These are phyloP conservation scores for Castanea sativa DNA, from an alignment of 306 rosid species.

Conservation along the genomic window DNA sequence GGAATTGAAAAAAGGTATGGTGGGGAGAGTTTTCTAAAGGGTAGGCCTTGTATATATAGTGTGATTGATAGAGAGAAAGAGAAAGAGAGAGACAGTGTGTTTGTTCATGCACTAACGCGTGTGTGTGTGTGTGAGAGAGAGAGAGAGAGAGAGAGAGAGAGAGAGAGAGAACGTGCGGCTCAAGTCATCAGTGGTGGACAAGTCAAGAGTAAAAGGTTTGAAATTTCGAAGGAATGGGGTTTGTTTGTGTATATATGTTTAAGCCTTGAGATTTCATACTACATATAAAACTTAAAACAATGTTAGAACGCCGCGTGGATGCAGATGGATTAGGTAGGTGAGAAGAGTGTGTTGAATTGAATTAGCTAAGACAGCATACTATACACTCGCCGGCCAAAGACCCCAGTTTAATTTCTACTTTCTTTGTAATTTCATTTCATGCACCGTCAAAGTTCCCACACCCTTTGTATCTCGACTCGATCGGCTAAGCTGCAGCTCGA, in stretches of 20 bases:
- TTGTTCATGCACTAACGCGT: background rate
- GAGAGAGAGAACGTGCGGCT: constrained; percentile 18
- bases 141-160: background rate
- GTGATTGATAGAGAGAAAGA: background rate
- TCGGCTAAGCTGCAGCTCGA: background rate
- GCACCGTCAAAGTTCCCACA: constrained; percentile 31
- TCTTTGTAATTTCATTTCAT: constrained; percentile 13
- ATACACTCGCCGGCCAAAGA: constrained; percentile 19
- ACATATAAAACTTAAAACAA: background rate
- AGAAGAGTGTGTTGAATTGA: background rate
- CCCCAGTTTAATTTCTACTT: background rate
- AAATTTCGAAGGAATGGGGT: background rate
- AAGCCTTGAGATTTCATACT: background rate
- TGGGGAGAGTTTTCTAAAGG: background rate
- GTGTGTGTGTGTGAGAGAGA: constrained; percentile 5
- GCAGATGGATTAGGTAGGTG: constrained; percentile 19
- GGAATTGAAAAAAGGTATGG: background rate
- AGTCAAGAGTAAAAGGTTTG: constrained; percentile 28
- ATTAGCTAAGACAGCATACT: constrained; percentile 4
- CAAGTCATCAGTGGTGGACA: constrained; percentile 27
- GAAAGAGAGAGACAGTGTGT: background rate
- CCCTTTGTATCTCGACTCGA: background rate
- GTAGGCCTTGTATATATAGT: constrained; percentile 12
- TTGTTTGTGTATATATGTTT: background rate
- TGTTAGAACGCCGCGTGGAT: constrained; percentile 35